Evolutionary conservation across 805 yeast genomes (phyloP).

Genomic region (Candida nemodendra): DNA sequence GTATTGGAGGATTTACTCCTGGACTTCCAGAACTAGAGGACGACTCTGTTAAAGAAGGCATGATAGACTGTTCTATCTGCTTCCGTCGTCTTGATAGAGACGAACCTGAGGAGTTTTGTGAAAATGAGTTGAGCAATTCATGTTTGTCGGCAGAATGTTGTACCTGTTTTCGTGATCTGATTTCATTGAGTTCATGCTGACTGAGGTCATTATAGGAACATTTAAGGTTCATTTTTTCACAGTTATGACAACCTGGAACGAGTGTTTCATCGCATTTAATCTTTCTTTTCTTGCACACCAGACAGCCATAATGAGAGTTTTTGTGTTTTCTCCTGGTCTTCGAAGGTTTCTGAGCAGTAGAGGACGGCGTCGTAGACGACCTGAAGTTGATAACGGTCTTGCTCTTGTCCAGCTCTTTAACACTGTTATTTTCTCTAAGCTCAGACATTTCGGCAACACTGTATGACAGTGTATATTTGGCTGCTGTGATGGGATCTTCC

Average conservation of each 20-base stretch:
- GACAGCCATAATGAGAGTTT: slow-evolving; percentile 75
- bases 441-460: too few relatives aligned
- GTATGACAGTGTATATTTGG: too few relatives aligned
- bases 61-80: not conserved
- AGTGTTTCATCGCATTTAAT: slow-evolving; percentile 62
- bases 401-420: too few relatives aligned
- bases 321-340: slow-evolving; percentile 58
- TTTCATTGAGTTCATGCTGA: slow-evolving; percentile 9
- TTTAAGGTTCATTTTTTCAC: slow-evolving; percentile 43
- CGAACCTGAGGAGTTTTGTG: too few relatives aligned
- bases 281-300: slow-evolving; percentile 59
- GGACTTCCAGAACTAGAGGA: slow-evolving; percentile 1
- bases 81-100: too few relatives aligned
- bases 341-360: not conserved
- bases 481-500: too few relatives aligned
- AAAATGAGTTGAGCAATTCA: too few relatives aligned
- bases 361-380: not conserved
- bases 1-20: too few relatives aligned
- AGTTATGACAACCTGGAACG: slow-evolving; percentile 57
- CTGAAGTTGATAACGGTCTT: too few relatives aligned
- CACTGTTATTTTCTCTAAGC: too few relatives aligned
- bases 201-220: slow-evolving; percentile 44
- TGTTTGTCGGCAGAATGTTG: not conserved
- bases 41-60: not conserved
- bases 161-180: slow-evolving; percentile 3